Evolutionary conservation across 2,329 filamentous ascomycete species (phyloP).

Genomic region (Ophiostoma himal-ulmi): DNA sequence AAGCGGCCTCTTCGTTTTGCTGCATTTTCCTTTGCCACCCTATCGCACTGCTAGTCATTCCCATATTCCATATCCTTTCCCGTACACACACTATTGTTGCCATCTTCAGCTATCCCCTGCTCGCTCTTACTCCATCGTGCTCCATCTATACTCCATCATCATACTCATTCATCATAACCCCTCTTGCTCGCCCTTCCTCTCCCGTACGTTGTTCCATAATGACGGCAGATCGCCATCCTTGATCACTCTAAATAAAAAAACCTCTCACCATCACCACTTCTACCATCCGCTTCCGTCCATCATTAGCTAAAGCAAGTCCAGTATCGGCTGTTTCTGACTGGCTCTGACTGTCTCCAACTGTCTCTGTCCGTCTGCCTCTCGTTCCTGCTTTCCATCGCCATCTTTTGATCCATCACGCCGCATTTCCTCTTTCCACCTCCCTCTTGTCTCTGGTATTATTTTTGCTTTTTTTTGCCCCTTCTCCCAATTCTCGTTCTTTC

Average conservation of each 20-base stretch:
- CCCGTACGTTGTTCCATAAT: conserved; percentile 3
- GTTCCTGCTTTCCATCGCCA: not conserved
- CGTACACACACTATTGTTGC: not conserved
- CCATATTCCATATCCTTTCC: not conserved
- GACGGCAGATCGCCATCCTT: conserved; percentile 4
- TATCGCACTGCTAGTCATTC: not conserved
- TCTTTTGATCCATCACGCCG: not conserved
- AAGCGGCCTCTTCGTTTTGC: conserved; percentile 12
- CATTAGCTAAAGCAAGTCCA: conserved; percentile 1
- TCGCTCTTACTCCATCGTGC: not conserved
- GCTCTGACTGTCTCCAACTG: not conserved
- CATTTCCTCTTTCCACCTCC: not conserved
- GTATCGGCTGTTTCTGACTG: not conserved
- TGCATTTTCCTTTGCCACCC: conserved; percentile 8
- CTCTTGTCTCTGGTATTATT: conserved; percentile 3
- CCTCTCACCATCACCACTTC: not conserved
- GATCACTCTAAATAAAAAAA: not conserved
- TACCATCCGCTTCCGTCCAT: not conserved
- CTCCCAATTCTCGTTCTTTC: not conserved
- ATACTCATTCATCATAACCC: no score
- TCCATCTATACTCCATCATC: not conserved
- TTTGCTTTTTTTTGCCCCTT: not conserved
- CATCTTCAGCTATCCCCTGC: conserved; percentile 10
- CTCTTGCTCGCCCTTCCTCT: not conserved
- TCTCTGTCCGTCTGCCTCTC: not conserved